Base-by-base conservation (phyloP, 805 yeast genomes). In the Candida ortonii region DNA sequence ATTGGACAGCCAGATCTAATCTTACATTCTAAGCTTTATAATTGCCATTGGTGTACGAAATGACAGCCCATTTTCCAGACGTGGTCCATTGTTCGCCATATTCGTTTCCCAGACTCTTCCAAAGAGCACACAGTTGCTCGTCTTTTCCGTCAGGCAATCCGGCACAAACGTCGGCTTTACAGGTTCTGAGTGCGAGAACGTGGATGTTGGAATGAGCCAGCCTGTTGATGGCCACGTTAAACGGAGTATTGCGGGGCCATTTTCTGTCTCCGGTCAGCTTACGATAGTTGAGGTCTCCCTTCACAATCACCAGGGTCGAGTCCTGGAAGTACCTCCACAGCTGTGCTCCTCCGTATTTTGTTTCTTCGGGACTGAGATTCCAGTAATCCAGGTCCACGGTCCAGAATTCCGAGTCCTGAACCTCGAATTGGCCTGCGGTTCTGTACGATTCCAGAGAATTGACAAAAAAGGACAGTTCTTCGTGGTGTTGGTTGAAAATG, bases 271-370 rank as follows among this genome's bases (percentile, higher is more conserved):
- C 96, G 2, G 95, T 84, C 40, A 94, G 65, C 61, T 93, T 93
- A 62, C 99, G 78, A 64, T 94, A 90, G 65, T 93, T 93, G 62
- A 93, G 71, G 53, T 93, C 99, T 38, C 99, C 99, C 64, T 93
- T 93, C 61, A 90, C 82, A 43, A 93, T 77, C 13, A 85, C 73
- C 41, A 90, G 70, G 34, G 79, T 68, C 9, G 94, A 82, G 11
- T 78, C 64, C 40, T 64, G 57, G 44, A 93, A 67, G 35, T 78
- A 77, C 6, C 71, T 55, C 63, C 82, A 80, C 16, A 87, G 65
- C 31, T 68, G 73, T 5, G 70, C 66, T 33, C 87, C 89, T 28
- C 80, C 76, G 30, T 70, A 74, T 28, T 65, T 64, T 2, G 61
- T 60, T 38, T 81, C 84, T 15, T 54, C 39, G 13, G 74, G 64